A percentile compares a stretch with the other conserved stretches of the same genome.
These are phyloP conservation scores for Pythium coloratum DNA, from an alignment of 352 stramenopile species.

Conservation along the genomic window DNA sequence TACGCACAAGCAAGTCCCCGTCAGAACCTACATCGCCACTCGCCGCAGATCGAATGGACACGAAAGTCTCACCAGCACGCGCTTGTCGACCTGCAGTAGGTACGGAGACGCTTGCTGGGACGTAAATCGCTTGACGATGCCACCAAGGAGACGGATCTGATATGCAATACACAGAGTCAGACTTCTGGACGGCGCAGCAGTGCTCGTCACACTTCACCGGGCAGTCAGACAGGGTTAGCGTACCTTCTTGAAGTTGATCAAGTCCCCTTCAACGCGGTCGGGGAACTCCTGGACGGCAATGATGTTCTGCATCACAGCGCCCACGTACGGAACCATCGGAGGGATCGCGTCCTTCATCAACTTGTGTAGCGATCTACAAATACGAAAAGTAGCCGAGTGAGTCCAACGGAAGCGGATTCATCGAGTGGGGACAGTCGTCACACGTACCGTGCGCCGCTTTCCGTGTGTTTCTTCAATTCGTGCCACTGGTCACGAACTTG, in stretches of 20 bases:
- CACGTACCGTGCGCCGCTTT: constrained; percentile 68
- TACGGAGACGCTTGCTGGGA: constrained; percentile 79
- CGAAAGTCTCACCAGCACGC: constrained; percentile 59
- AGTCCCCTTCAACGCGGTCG: constrained; percentile 65
- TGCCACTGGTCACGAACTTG: constrained; percentile 81
- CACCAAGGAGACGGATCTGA: constrained; percentile 69
- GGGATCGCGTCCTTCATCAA: constrained; percentile 69
- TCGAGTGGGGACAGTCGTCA: background rate
- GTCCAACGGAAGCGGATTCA: background rate
- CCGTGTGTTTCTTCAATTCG: constrained; percentile 78
- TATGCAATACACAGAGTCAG: background rate
- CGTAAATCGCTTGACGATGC: constrained; percentile 56
- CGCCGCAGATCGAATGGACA: background rate
- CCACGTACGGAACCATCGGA: constrained; percentile 82
- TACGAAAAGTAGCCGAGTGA: constrained; percentile 1
- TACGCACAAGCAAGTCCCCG: constrained; percentile 22
- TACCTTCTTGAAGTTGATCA: constrained; percentile 90
- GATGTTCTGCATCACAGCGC: constrained; percentile 85
- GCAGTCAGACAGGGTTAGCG: background rate
- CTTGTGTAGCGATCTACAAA: constrained; percentile 62
- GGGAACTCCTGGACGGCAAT: constrained; percentile 83
- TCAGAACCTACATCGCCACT: background rate
- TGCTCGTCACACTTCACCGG: background rate
- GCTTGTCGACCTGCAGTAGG: constrained; percentile 74
- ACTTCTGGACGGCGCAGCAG: background rate